These are phyloP conservation scores for Fusarium scirpi DNA, from an alignment of 2,329 filamentous ascomycete species.

Conservation along the genomic window DNA sequence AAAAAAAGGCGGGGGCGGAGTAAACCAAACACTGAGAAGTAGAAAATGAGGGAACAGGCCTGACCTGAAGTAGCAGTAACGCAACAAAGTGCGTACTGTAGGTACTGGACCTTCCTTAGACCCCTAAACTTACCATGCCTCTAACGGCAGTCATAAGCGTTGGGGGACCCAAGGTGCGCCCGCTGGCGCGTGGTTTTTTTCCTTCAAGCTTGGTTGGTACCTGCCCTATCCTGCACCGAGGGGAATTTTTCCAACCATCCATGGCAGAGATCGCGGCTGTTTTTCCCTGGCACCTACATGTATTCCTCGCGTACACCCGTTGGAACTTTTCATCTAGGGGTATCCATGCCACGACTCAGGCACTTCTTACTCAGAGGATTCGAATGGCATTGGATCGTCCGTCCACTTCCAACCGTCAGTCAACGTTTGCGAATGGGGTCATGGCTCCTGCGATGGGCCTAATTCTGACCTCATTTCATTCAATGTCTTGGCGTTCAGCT, in stretches of 20 bases:
- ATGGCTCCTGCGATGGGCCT: not conserved
- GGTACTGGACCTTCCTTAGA: slow-evolving; percentile 24
- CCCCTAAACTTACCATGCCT: slow-evolving; percentile 37
- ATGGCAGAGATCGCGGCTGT: slow-evolving; percentile 24
- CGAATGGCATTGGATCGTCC: not conserved
- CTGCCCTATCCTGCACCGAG: slow-evolving; percentile 8
- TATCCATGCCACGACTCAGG: slow-evolving; percentile 26
- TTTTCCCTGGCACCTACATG: slow-evolving; percentile 22
- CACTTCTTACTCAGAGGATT: slow-evolving; percentile 19
- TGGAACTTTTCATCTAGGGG: slow-evolving; percentile 20
- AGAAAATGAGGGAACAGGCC: not conserved
- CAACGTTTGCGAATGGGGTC: not conserved
- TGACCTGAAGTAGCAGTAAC: slow-evolving; percentile 11
- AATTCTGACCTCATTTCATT: slow-evolving; percentile 8
- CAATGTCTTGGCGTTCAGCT: not conserved
- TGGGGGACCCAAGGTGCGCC: slow-evolving; percentile 24
- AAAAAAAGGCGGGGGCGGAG: slow-evolving; percentile 48
- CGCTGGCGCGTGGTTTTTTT: slow-evolving; percentile 35
- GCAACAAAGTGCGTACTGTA: slow-evolving; percentile 7
- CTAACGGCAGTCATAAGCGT: slow-evolving; percentile 40
- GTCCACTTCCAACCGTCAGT: not conserved
- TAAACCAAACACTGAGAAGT: slow-evolving; percentile 29
- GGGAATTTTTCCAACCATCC: slow-evolving; percentile 23
- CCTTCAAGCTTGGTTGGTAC: slow-evolving; percentile 1
- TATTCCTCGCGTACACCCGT: slow-evolving; percentile 35